Conservation (phyloP, 352 stramenopile species). For the Globisporangium apiculatum region DNA sequence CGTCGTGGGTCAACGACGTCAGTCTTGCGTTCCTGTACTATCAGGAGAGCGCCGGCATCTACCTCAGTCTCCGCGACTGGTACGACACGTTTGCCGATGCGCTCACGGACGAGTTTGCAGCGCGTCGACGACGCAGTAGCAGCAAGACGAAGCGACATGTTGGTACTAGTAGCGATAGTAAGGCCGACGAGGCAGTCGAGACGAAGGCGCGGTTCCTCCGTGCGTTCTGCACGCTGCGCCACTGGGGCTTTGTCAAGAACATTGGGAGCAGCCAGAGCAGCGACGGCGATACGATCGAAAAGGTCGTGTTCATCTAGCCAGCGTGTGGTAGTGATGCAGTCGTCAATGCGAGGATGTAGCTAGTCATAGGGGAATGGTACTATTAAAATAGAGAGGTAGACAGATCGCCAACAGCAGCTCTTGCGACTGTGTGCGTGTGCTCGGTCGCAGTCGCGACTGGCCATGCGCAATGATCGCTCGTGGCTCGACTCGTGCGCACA, state of each 20-base stretch:
- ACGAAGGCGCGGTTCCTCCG: slow-evolving; percentile 65
- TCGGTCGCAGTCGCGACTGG: background rate
- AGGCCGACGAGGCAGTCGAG: slow-evolving; percentile 15
- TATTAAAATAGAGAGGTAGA: slow-evolving; percentile 25
- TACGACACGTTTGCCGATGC: slow-evolving; percentile 45
- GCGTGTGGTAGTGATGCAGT: background rate
- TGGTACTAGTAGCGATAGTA: background rate
- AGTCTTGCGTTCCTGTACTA: slow-evolving; percentile 69
- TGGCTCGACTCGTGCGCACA: too few relatives aligned
- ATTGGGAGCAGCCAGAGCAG: slow-evolving; percentile 31
- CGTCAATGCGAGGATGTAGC: background rate
- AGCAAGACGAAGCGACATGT: slow-evolving; percentile 15
- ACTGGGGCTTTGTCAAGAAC: slow-evolving; percentile 64
- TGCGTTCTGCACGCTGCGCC: slow-evolving; percentile 53
- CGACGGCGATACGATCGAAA: slow-evolving; percentile 61
- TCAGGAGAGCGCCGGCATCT: slow-evolving; percentile 49
- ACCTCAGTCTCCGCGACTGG: slow-evolving; percentile 61
- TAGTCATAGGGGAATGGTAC: slow-evolving; percentile 9
- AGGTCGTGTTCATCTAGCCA: slow-evolving; percentile 72
- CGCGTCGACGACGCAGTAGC: background rate
- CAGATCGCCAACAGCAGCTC: too few relatives aligned
- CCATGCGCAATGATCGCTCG: too few relatives aligned
- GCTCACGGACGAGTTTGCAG: slow-evolving; percentile 23
- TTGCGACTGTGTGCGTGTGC: too few relatives aligned
- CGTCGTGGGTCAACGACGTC: slow-evolving; percentile 48